Base-by-base conservation (phyloP, 257 asterid genomes). In the Primulina huaijiensis region DNA sequence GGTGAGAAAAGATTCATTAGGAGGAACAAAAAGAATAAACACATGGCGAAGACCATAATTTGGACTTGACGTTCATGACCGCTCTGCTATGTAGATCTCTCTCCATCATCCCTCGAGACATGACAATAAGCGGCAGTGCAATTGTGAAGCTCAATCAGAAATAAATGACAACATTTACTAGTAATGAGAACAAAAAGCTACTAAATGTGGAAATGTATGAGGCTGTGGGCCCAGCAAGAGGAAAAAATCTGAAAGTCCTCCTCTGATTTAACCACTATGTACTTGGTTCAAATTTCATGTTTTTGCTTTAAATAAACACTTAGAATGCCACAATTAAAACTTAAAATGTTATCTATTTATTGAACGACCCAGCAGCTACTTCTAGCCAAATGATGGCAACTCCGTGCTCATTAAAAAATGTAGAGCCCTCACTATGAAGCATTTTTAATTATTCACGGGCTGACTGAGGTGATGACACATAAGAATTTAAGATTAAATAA, bases 21-120 rank as follows among this genome's bases (percentile, higher is more conserved):
- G 12, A 62, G 33, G 33, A 67, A 50, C 50, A 12, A n/a, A 34
- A 27, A 31, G 66, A 12, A n/a, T 33, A 52, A 65, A 57, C 46
- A 73, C 61, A 70, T 67, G 68, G 55, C 61, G 67, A 75, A 27
- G 72, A 23, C 62, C 62, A 35, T 17, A 19, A 4, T n/a, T 4
- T 63, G 29, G 73, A 40, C 72, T 60, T 57, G 30, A 56, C 35
- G 40, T 46, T 76, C 69, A 43, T 61, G 38, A 70, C 64, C 70
- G 62, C 55, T 58, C 43, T 29, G 25, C 58, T 65, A 65, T 34
- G 62, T 8, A 50, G 52, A 73, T 74, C 65, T 60, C 62, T 14
- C 33, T 40, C 17, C 46, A 64, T 23, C 23, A 30, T 64, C 29
- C 35, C 67, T 35, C 61, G 57, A 65, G 23, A 33, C 67, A 62